Base-by-base conservation (phyloP, 163 green algal genomes). In the Coccomyxa subellipsoidea region DNA sequence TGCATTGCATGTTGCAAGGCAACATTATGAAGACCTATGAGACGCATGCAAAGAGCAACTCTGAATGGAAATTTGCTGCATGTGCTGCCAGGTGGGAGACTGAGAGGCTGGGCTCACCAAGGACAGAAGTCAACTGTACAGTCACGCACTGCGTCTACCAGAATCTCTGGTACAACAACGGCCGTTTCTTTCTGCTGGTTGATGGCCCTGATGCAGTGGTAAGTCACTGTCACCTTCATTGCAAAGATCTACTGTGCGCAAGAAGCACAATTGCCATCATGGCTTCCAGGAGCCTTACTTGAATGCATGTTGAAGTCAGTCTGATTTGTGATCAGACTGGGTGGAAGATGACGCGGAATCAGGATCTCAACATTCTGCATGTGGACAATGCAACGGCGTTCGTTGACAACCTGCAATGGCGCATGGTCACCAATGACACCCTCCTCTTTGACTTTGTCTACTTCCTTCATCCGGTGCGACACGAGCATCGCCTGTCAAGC, bases 371-470 rank as follows among this genome's bases (percentile, higher is more conserved):
- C 37, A 83, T 91, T 5, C 80, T 96, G 75, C 91, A 95, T 38
- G 89, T 97, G 4, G 36, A 88, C 2, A 81, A 92, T 71, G 90
- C 90, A 7, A 54, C 34, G 6, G 37, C 79, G 0, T 97, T 93
- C 81, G 79, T 84, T 0, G 71, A 84, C 27, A 77, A 76, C 1
- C 81, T 93, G 0, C 71, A 84, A 3, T 79, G 81, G 32, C 59
- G 80, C 0, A 59, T 93, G 0, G 87, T 97, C 23, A 78, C 85
- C 0, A 93, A 92, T 0, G 92, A 96, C 88, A 97, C 93, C 31
- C 88, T 97, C 36, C 66, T 98, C 6, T 93, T 97, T 70, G 94
- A 98, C 84, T 98, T 94, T 82, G 87, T 95, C 34, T 97, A 93
- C 83, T 97, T 95, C 85, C 85, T 93, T 12, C 94, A 97, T 82